Evolutionary conservation across 2,329 filamentous ascomycete genomes (phyloP).

Genomic region (Clathrospora elynae): DNA sequence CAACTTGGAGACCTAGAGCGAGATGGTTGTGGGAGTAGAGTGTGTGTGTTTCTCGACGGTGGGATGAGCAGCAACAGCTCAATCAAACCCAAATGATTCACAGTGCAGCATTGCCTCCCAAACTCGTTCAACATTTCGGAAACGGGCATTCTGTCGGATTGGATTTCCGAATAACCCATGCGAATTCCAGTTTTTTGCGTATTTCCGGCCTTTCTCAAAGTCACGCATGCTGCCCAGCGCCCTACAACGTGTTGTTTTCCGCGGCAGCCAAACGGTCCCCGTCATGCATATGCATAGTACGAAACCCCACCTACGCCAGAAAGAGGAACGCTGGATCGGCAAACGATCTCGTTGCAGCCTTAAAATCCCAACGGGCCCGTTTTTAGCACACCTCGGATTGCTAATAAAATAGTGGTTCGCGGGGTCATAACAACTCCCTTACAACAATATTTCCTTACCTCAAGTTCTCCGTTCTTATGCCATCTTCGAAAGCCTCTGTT

Average conservation of each 20-base stretch:
- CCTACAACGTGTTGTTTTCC: too few species aligned
- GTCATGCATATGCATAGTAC: slow-evolving; percentile 15
- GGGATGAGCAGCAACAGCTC: neutral
- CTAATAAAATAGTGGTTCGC: slow-evolving; percentile 11
- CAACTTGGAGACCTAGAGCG: slow-evolving; percentile 79
- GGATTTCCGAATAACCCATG: too few species aligned
- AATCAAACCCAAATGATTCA: too few species aligned
- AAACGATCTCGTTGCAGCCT: slow-evolving; percentile 13
- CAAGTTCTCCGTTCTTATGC: neutral
- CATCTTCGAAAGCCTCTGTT: neutral
- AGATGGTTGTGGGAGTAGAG: too few species aligned
- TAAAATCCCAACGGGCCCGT: neutral
- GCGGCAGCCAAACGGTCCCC: slow-evolving; percentile 11
- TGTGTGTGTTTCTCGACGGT: neutral
- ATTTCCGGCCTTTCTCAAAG: too few species aligned
- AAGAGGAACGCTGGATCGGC: slow-evolving; percentile 16
- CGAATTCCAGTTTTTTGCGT: too few species aligned
- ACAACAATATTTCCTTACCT: neutral
- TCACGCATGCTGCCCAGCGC: too few species aligned
- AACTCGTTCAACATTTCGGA: slow-evolving; percentile 1
- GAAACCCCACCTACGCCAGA: slow-evolving; percentile 17
- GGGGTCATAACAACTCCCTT: slow-evolving; percentile 1
- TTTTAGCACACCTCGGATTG: slow-evolving; percentile 15
- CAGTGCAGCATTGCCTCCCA: neutral
- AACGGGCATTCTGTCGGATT: too few species aligned